These are phyloP conservation scores for Xanthoconium purpureum DNA, from an alignment of 768 basidiomycete genomes.

Conservation along the genomic window DNA sequence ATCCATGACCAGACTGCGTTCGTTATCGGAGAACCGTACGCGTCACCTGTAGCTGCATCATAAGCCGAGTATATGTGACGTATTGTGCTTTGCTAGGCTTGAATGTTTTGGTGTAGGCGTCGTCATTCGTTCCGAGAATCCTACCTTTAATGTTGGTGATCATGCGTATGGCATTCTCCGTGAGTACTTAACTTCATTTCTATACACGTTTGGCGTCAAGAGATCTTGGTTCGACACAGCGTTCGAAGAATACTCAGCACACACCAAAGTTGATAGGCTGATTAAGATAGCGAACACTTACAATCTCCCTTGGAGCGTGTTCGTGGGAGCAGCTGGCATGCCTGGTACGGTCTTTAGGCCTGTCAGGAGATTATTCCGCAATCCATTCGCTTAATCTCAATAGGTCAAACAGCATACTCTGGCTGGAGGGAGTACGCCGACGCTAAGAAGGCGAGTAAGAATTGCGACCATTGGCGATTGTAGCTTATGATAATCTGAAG, in stretches of 20 bases:
- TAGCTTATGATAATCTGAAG: slow-evolving; percentile 16
- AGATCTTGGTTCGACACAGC: slow-evolving; percentile 37
- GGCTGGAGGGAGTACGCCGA: slow-evolving; percentile 19
- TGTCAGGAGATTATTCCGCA: slow-evolving; percentile 1
- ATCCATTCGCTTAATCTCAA: not conserved
- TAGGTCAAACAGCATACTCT: slow-evolving; percentile 28
- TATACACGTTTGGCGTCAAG: slow-evolving; percentile 35
- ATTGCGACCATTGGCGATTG: too few relatives aligned
- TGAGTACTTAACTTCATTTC: slow-evolving; percentile 37
- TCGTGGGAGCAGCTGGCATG: slow-evolving; percentile 34
- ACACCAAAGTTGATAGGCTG: not conserved
- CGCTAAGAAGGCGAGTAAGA: slow-evolving; percentile 23
- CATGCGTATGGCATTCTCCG: slow-evolving; percentile 26
- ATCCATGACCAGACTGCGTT: slow-evolving; percentile 1
- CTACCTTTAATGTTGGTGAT: slow-evolving; percentile 1
- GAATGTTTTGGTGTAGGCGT: slow-evolving; percentile 41
- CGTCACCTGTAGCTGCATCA: not conserved
- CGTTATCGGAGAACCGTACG: slow-evolving; percentile 18
- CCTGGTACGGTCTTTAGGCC: slow-evolving; percentile 8
- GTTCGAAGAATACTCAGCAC: slow-evolving; percentile 19
- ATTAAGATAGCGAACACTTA: slow-evolving; percentile 26
- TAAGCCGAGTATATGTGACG: not conserved
- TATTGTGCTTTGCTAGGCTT: not conserved
- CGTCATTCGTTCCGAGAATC: slow-evolving; percentile 12
- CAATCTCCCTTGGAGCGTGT: slow-evolving; percentile 30